phyloP scores from a whole-genome alignment of 192 early-diverging fungal species.

The Dispira simplex region DNA sequence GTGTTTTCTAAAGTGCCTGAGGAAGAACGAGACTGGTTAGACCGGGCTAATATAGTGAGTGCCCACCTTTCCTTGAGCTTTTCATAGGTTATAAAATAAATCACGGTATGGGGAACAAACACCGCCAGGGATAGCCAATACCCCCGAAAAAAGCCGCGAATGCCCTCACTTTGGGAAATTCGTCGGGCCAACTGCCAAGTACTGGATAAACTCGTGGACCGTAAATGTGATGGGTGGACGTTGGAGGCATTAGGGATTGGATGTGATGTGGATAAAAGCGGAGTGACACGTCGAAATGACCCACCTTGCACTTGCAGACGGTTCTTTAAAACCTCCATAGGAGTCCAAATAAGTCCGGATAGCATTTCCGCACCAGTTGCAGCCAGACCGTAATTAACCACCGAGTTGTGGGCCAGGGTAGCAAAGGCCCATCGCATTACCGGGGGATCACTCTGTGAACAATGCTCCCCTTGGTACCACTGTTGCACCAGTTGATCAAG shows the following conservation, averaged over 20 bases:
- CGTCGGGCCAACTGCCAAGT: conserved; percentile 22
- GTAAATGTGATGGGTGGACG: too few species aligned
- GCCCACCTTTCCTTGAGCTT: conserved; percentile 24
- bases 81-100: conserved; percentile 55
- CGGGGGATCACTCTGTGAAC: too few species aligned
- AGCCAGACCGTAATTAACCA: conserved; percentile 37
- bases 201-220: conserved; percentile 2
- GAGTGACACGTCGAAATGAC: too few species aligned
- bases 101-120: conserved; percentile 59
- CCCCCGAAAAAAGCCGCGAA: conserved; percentile 78
- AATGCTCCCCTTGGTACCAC: too few species aligned
- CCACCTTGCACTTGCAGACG: conserved; percentile 36
- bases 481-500: conserved; percentile 14
- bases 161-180: conserved; percentile 40
- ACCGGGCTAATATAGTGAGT: not conserved
- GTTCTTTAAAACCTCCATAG: conserved; percentile 76
- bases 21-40: too few species aligned
- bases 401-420: conserved; percentile 17
- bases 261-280: too few species aligned
- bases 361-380: conserved; percentile 44
- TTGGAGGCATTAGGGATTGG: too few species aligned
- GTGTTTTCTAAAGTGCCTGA: too few species aligned
- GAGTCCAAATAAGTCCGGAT: conserved; percentile 60
- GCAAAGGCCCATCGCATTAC: not conserved
- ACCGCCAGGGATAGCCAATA: conserved; percentile 60